A percentile compares a stretch with the other conserved stretches of the same genome.
These are phyloP conservation scores for Hypoxylon sp. DNA, from an alignment of 2,329 filamentous ascomycete species.

Conservation along the genomic window DNA sequence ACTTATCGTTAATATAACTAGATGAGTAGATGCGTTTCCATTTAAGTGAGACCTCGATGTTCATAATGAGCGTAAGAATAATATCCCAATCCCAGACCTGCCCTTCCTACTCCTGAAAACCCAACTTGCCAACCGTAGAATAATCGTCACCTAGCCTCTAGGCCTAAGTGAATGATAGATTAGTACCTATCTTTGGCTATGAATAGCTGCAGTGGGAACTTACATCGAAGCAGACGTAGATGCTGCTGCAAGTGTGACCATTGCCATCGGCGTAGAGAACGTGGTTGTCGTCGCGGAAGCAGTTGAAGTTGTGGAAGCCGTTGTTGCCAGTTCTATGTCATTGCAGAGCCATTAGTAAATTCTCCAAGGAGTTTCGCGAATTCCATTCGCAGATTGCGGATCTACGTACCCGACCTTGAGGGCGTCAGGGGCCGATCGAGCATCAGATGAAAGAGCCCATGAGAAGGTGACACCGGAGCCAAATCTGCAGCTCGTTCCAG, in stretches of 20 bases:
- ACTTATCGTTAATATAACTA: neutral
- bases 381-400: neutral
- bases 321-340: slow-evolving; percentile 20
- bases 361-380: neutral
- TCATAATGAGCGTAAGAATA: slow-evolving; percentile 2
- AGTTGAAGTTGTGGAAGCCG: slow-evolving; percentile 27
- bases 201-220: neutral
- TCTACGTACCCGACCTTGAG: slow-evolving; percentile 19
- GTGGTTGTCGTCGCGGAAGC: slow-evolving; percentile 27
- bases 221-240: slow-evolving; percentile 29
- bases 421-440: neutral
- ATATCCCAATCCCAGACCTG: neutral
- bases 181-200: neutral
- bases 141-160: neutral
- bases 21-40: neutral
- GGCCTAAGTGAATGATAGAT: neutral
- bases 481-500: slow-evolving; percentile 16
- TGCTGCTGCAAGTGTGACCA: slow-evolving; percentile 16
- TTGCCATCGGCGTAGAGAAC: slow-evolving; percentile 22
- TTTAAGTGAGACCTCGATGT: neutral
- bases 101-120: neutral
- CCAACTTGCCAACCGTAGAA: neutral
- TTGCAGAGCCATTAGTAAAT: neutral
- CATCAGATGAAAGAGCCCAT: slow-evolving; percentile 3
- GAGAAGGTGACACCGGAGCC: slow-evolving; percentile 22